Percentiles rank a stretch among this genome's conserved stretches.
phyloP scores from a whole-genome alignment of 805 yeast genomes.

The Metschnikowia baotianmanensis region DNA sequence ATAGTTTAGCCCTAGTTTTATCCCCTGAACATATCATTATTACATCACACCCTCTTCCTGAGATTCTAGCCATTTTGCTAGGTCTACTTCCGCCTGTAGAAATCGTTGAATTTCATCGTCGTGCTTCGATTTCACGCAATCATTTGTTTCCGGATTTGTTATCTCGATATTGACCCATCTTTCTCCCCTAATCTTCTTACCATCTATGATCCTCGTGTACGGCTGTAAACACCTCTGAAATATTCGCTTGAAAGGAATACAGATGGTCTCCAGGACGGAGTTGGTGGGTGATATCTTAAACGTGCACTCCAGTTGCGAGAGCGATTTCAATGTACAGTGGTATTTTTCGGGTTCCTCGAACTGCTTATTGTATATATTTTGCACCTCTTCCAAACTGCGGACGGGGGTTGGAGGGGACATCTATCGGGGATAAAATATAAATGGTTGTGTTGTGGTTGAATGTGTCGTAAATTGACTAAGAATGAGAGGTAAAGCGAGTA shows the following conservation, averaged over 20 bases:
- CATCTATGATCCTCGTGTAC: slow-evolving; percentile 21
- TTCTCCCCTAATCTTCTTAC: slow-evolving; percentile 24
- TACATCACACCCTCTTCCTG: slow-evolving; percentile 9
- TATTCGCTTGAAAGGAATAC: slow-evolving; percentile 42
- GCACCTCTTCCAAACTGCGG: slow-evolving; percentile 29
- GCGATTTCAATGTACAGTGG: slow-evolving; percentile 32
- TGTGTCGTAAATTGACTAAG: background rate
- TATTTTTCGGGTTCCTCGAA: slow-evolving; percentile 31
- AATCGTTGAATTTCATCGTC: slow-evolving; percentile 32
- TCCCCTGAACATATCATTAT: no score
- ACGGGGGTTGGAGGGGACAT: slow-evolving; percentile 50
- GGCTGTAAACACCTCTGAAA: slow-evolving; percentile 40
- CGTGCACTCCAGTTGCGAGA: slow-evolving; percentile 44
- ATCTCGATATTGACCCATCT: slow-evolving; percentile 41
- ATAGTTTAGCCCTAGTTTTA: no score
- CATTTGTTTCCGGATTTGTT: slow-evolving; percentile 36
- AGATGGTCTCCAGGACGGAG: slow-evolving; percentile 35
- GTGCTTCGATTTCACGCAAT: slow-evolving; percentile 20
- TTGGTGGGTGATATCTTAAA: slow-evolving; percentile 27
- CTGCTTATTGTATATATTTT: slow-evolving; percentile 24
- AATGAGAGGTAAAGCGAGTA: background rate
- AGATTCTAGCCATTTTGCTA: slow-evolving; percentile 31
- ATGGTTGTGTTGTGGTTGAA: background rate
- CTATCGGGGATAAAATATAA: no score
- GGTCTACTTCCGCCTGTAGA: slow-evolving; percentile 37